Conservation (phyloP, 2,329 filamentous ascomycete genomes). For the Tolypocladium tropicale region DNA sequence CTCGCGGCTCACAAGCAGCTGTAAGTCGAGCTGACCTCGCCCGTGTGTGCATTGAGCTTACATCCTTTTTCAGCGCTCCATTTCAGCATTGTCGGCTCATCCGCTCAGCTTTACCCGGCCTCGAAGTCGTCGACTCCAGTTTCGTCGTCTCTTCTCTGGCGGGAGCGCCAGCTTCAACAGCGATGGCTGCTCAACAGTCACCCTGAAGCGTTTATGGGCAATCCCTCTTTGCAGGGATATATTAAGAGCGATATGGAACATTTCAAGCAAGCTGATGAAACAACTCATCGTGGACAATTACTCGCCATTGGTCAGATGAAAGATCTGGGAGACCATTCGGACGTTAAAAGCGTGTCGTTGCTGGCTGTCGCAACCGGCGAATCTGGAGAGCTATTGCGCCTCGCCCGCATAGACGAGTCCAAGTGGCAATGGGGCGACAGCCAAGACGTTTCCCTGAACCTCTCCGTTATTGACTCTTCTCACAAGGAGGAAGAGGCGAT, state of each 20-base stretch:
- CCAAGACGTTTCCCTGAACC: conserved; percentile 33
- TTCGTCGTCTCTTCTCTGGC: conserved; percentile 15
- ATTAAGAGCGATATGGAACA: conserved; percentile 26
- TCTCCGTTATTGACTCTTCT: conserved; percentile 30
- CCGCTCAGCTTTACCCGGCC: conserved; percentile 22
- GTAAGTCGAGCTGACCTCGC: conserved; percentile 1
- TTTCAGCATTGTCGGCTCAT: conserved; percentile 20
- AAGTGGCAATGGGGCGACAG: conserved; percentile 43
- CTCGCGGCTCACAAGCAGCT: conserved; percentile 17
- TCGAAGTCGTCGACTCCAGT: conserved; percentile 15
- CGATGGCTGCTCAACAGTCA: conserved; percentile 40
- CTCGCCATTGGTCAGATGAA: conserved; percentile 47
- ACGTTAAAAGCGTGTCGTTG: conserved; percentile 18
- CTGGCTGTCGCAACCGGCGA: conserved; percentile 44
- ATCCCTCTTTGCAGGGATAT: conserved; percentile 17
- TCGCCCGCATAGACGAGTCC: conserved; percentile 40
- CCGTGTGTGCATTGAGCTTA: not conserved
- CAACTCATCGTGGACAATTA: conserved; percentile 18
- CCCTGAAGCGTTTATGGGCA: conserved; percentile 38
- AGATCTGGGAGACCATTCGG: conserved; percentile 23
- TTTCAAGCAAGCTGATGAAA: conserved; percentile 16
- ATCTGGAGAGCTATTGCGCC: conserved; percentile 45
- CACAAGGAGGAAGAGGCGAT: conserved; percentile 35
- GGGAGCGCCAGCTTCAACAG: conserved; percentile 24
- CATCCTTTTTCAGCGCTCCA: conserved; percentile 14